A percentile compares a stretch with the other conserved stretches of the same genome.
Conservation (phyloP, 2,329 filamentous ascomycete genomes). For the Penicillium sp. region DNA sequence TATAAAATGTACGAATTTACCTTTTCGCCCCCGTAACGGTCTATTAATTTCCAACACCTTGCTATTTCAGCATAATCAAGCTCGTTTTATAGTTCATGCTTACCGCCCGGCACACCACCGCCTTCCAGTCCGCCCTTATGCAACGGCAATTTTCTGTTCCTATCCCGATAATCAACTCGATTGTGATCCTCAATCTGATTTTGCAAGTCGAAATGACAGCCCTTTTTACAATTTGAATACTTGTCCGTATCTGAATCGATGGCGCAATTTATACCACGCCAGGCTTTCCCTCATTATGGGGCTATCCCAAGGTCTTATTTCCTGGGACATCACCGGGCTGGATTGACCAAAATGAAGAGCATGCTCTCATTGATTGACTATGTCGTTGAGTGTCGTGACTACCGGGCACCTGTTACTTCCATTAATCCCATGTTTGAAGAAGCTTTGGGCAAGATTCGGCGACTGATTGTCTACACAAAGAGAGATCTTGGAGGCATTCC, state of each 20-base stretch:
- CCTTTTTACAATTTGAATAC: background rate
- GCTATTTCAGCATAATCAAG: background rate
- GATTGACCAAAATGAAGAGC: conserved; percentile 77
- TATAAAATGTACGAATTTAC: background rate
- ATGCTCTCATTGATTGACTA: conserved; percentile 79
- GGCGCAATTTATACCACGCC: conserved; percentile 68
- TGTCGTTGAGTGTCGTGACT: conserved; percentile 92
- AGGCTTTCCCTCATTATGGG: conserved; percentile 68
- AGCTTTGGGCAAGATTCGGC: conserved; percentile 68
- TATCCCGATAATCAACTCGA: background rate
- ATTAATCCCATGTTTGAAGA: conserved; percentile 88
- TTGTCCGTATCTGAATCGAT: background rate
- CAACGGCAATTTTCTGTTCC: conserved; percentile 8
- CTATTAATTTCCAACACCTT: background rate
- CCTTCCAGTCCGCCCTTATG: background rate
- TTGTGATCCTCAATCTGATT: background rate
- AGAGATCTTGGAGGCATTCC: conserved; percentile 65
- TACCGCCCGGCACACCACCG: background rate
- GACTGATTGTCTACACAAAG: conserved; percentile 90
- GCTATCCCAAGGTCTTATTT: conserved; percentile 89
- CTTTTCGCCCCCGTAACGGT: too few relatives aligned
- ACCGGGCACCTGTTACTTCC: conserved; percentile 83
- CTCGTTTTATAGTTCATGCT: background rate
- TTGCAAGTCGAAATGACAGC: conserved; percentile 8
- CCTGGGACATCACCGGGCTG: conserved; percentile 86